phyloP scores from a whole-genome alignment of 2,329 filamentous ascomycete genomes.

The Sporothrix luriei region DNA sequence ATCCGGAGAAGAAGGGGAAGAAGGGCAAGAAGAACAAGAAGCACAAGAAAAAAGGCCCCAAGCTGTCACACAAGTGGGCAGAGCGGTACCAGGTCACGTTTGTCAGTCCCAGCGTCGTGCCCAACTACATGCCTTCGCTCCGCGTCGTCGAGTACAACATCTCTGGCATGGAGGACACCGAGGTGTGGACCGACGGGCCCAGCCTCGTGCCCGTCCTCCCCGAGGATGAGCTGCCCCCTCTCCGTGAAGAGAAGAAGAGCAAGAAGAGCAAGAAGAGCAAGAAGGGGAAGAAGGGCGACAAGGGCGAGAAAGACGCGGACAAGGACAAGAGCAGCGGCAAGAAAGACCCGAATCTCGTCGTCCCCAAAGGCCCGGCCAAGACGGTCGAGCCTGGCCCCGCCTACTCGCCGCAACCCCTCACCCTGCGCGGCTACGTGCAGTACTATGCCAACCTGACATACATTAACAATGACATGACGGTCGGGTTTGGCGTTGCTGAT shows the following conservation, averaged over 20 bases:
- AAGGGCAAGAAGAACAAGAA: constrained; percentile 32
- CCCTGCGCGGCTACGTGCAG: constrained; percentile 79
- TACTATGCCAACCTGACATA: constrained; percentile 93
- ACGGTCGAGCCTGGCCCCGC: constrained; percentile 79
- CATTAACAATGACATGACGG: constrained; percentile 72
- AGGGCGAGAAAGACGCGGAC: constrained; percentile 29
- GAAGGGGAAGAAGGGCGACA: constrained; percentile 32
- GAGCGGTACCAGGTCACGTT: constrained; percentile 83
- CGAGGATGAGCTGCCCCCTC: constrained; percentile 37
- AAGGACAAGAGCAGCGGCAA: constrained; percentile 26
- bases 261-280: constrained; percentile 26
- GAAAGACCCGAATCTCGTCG: constrained; percentile 61
- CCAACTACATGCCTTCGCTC: constrained; percentile 87
- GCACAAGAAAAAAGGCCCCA: constrained; percentile 44
- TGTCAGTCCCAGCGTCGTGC: constrained; percentile 84
- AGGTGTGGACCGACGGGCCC: constrained; percentile 51
- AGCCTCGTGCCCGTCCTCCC: constrained; percentile 33
- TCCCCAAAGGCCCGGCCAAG: constrained; percentile 74
- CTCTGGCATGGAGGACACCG: constrained; percentile 65
- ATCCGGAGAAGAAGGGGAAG: constrained; percentile 36
- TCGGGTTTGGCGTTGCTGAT: constrained; percentile 34
- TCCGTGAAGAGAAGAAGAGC: constrained; percentile 37
- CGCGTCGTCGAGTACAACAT: constrained; percentile 96
- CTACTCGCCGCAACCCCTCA: constrained; percentile 82
- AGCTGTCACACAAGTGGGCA: constrained; percentile 60